These are phyloP conservation scores for Botrytis aclada DNA, from an alignment of 2,329 filamentous ascomycete species.

Conservation along the genomic window DNA sequence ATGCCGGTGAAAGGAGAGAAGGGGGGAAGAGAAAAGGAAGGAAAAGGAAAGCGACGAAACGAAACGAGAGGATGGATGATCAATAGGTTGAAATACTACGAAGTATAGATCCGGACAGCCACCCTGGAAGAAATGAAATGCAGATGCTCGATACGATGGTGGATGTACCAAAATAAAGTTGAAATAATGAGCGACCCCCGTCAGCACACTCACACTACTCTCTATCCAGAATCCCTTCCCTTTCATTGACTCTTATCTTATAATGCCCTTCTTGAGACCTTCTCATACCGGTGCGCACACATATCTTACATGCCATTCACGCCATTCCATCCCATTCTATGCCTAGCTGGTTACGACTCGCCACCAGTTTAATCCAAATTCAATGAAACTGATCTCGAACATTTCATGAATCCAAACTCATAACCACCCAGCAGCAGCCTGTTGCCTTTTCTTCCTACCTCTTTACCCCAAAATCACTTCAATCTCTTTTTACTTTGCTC, in stretches of 20 bases:
- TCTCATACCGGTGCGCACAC: neutral
- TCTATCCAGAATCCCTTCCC: neutral
- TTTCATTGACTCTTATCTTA: neutral
- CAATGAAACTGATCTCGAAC: conserved; percentile 10
- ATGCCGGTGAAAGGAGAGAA: neutral
- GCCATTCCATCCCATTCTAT: neutral
- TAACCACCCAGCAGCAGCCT: neutral
- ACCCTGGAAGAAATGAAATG: neutral
- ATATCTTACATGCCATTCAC: neutral
- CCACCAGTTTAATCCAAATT: neutral
- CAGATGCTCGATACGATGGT: neutral
- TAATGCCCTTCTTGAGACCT: neutral
- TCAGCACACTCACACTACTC: neutral
- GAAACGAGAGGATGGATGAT: neutral
- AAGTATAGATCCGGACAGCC: neutral
- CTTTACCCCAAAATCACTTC: neutral
- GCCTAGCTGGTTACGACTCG: neutral
- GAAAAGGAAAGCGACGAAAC: neutral
- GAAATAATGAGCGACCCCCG: neutral
- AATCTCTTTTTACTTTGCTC: neutral
- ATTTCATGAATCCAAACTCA: conserved; percentile 11
- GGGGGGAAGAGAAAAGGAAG: neutral
- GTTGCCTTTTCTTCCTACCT: neutral
- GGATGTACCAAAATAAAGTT: neutral
- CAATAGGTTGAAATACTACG: neutral